These are phyloP conservation scores for Tolypocladium inflatum DNA, from an alignment of 2,329 filamentous ascomycete species.

Conservation along the genomic window DNA sequence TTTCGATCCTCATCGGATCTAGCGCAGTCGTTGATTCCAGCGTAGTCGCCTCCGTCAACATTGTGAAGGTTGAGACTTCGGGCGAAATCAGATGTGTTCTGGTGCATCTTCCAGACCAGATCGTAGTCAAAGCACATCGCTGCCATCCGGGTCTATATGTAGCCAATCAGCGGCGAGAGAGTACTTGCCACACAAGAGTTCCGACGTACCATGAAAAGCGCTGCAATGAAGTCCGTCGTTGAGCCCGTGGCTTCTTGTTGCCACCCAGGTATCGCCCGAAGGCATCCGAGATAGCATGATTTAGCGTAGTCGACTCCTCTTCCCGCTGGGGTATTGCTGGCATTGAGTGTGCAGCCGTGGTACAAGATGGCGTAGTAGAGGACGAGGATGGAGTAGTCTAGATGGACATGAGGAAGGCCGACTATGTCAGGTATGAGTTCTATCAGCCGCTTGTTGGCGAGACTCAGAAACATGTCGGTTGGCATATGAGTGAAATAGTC, in stretches of 20 bases:
- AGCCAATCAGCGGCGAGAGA: neutral
- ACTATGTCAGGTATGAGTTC: slow-evolving; percentile 20
- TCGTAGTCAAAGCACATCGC: slow-evolving; percentile 22
- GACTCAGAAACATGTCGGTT: slow-evolving; percentile 16
- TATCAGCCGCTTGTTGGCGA: slow-evolving; percentile 16
- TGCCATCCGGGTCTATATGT: slow-evolving; percentile 15
- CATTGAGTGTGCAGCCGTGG: slow-evolving; percentile 14
- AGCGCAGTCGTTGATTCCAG: neutral
- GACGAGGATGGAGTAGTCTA: slow-evolving; percentile 18
- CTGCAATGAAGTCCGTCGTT: slow-evolving; percentile 18
- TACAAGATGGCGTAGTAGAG: slow-evolving; percentile 21
- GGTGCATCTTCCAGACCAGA: slow-evolving; percentile 19
- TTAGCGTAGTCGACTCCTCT: slow-evolving; percentile 12
- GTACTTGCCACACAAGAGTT: too few relatives aligned
- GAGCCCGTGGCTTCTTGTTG: slow-evolving; percentile 19
- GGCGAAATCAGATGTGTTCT: slow-evolving; percentile 18
- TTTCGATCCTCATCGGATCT: slow-evolving; percentile 14
- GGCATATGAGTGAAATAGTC: slow-evolving; percentile 20
- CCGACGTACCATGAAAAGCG: slow-evolving; percentile 13
- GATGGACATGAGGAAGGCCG: slow-evolving; percentile 16
- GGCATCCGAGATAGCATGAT: slow-evolving; percentile 16
- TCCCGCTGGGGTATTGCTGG: slow-evolving; percentile 8
- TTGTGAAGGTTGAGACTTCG: slow-evolving; percentile 19
- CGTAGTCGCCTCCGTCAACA: slow-evolving; percentile 14
- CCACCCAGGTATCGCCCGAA: slow-evolving; percentile 19